Evolutionary conservation across 78 protist species (phyloP), one percentile per base, ranked within the genome.

Genomic region (Monocercomonoides exilis): DNA sequence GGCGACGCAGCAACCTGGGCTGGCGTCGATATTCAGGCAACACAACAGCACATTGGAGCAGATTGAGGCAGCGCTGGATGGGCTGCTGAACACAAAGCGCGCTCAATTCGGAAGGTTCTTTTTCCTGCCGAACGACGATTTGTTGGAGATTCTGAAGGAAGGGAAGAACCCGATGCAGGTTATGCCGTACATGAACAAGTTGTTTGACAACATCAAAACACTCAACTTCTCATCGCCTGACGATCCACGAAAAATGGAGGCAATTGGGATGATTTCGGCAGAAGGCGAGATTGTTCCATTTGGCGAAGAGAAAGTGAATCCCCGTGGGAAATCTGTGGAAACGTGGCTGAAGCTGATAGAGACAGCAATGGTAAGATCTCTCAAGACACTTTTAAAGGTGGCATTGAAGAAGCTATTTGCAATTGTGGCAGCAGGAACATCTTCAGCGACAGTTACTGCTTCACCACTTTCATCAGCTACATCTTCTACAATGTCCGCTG

Each of bases 71-170:
- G 36, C 44, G 34, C 88, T 93, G 1, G 93, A 93, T 77, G 91
- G 90, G 3, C 91, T 91, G 86, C 92, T 93, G 46, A 92, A 93
- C 86, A 77, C 85, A 41, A 93, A 93, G 91, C 84, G 95, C 21
- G 34, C 41, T 2, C 87, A 87, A 46, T 93, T 88, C 91, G 91
- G 93, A 1, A 81, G 91, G n/a, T 94, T 94, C 89, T 94, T 87
- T 85, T 94, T 94, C 93, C 77, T 94, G 4, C 91, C 93, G 44
- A 92, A 94, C 85, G 96, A 94, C 87, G 94, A 94, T 87, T 90
- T 94, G 6, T 89, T 94, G 44, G 91, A 91, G 54, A 94, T 94
- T 77, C 91, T 94, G 32, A 88, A 93, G 29, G 90, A 93, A 80
- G 86, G 92, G 29, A 84, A 86, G 2, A 81, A 94, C 54, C 94